Percentiles rank a stretch among this genome's conserved stretches.
phyloP scores from a whole-genome alignment of 768 basidiomycete species.

The Plicaturopsis crispa region DNA sequence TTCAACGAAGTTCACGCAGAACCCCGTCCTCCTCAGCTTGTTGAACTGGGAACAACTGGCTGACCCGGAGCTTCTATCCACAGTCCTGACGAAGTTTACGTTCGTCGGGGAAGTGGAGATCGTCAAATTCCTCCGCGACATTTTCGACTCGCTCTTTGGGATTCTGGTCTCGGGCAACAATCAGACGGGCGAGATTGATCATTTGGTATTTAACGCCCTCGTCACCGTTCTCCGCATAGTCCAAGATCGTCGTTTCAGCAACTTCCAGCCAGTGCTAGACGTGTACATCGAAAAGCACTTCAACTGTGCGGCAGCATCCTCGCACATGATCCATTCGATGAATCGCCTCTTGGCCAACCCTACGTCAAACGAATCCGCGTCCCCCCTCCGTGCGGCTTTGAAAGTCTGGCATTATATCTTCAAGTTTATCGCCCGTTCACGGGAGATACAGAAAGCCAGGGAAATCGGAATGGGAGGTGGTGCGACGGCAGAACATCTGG shows the following conservation, averaged over 20 bases:
- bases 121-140: constrained; percentile 84
- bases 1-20: constrained; percentile 90
- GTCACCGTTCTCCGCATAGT: constrained; percentile 89
- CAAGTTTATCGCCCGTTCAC: constrained; percentile 87
- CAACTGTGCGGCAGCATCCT: constrained; percentile 69
- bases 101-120: constrained; percentile 95
- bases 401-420: constrained; percentile 98
- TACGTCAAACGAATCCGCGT: constrained; percentile 62
- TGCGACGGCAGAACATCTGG: constrained; percentile 80
- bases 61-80: constrained; percentile 58
- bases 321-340: constrained; percentile 84
- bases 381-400: constrained; percentile 76
- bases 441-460: constrained; percentile 79
- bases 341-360: constrained; percentile 72
- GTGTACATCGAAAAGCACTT: constrained; percentile 92
- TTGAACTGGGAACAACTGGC: constrained; percentile 72
- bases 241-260: constrained; percentile 89
- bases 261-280: constrained; percentile 90
- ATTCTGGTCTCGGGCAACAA: constrained; percentile 76
- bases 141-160: constrained; percentile 89
- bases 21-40: constrained; percentile 72
- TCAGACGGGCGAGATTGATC: constrained; percentile 71
- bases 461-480: constrained; percentile 75
- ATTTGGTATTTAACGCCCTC: constrained; percentile 83
- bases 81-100: constrained; percentile 75